phyloP scores from a whole-genome alignment of 306 rosid genomes.

The Vigna radiata region DNA sequence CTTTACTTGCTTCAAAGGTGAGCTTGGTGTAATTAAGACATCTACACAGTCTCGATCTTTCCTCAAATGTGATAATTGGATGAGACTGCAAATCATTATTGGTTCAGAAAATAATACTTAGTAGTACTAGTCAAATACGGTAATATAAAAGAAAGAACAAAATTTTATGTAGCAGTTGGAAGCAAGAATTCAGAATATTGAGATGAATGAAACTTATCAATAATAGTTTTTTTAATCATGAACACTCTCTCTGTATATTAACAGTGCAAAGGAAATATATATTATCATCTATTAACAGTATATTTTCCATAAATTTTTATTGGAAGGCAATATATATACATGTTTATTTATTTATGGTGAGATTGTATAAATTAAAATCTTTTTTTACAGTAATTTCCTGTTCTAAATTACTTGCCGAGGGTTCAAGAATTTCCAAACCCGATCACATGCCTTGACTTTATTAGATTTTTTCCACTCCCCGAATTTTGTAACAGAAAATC shows the following conservation, averaged over 20 bases:
- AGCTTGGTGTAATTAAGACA: slow-evolving; percentile 76
- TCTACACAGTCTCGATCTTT: slow-evolving; percentile 74
- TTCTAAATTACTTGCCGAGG: background rate
- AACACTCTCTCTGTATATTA: too few relatives aligned
- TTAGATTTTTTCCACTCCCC: background rate
- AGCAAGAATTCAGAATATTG: slow-evolving; percentile 13
- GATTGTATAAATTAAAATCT: too few relatives aligned
- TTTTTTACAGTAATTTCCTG: background rate
- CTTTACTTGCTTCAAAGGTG: slow-evolving; percentile 74
- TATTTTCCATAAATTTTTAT: too few relatives aligned
- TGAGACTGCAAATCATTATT: slow-evolving; percentile 67
- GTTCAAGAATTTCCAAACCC: background rate
- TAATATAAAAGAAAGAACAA: background rate
- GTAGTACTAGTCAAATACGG: background rate
- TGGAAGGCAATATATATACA: too few relatives aligned
- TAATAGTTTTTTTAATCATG: background rate
- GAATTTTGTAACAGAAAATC: background rate
- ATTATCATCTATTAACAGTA: too few relatives aligned
- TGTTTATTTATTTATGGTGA: too few relatives aligned
- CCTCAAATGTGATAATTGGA: slow-evolving; percentile 60
- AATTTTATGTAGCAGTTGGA: background rate
- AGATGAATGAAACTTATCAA: background rate
- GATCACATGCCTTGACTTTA: slow-evolving; percentile 33
- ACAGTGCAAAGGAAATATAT: too few relatives aligned
- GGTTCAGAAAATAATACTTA: slow-evolving; percentile 15